A percentile compares a stretch with the other conserved stretches of the same genome.
phyloP scores from a whole-genome alignment of 192 early-diverging fungal species.

The Linderina pennispora region DNA sequence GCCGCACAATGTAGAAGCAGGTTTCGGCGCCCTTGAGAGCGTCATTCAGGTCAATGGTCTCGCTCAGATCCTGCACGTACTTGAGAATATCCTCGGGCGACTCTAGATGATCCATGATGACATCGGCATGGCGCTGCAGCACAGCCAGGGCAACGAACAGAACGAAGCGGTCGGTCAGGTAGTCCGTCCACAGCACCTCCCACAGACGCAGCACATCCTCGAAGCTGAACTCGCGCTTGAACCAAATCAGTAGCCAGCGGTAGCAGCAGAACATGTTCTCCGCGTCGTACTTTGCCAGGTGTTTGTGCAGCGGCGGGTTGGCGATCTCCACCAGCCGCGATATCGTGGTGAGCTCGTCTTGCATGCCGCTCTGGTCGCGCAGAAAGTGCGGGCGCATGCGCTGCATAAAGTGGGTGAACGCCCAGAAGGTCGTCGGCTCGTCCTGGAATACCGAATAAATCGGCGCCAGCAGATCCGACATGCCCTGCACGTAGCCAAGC shows the following conservation, averaged over 20 bases:
- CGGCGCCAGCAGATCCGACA: constrained; percentile 92
- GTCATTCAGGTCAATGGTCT: constrained; percentile 68
- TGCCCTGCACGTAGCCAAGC: constrained; percentile 92
- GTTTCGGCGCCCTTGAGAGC: constrained; percentile 74
- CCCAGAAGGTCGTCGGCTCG: constrained; percentile 91
- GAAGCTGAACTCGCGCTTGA: constrained; percentile 95
- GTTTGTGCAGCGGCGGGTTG: constrained; percentile 77
- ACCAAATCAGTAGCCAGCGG: constrained; percentile 95
- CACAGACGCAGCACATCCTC: constrained; percentile 76
- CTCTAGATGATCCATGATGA: constrained; percentile 70
- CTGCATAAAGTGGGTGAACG: constrained; percentile 86
- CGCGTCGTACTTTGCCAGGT: constrained; percentile 71
- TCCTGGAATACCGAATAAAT: constrained; percentile 83
- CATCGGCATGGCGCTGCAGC: constrained; percentile 76
- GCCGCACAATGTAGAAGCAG: constrained; percentile 52
- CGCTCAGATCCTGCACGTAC: constrained; percentile 84
- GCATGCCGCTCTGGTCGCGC: constrained; percentile 93
- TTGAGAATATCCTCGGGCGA: constrained; percentile 94
- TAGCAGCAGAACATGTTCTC: constrained; percentile 97
- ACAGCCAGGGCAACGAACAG: constrained; percentile 96
- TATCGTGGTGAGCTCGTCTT: constrained; percentile 74
- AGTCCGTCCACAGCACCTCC: constrained; percentile 81
- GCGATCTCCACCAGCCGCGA: constrained; percentile 80
- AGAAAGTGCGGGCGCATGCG: constrained; percentile 88
- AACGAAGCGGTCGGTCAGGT: constrained; percentile 73